Conservation (phyloP, 257 asterid species). For the Leonotis leonurus region DNA sequence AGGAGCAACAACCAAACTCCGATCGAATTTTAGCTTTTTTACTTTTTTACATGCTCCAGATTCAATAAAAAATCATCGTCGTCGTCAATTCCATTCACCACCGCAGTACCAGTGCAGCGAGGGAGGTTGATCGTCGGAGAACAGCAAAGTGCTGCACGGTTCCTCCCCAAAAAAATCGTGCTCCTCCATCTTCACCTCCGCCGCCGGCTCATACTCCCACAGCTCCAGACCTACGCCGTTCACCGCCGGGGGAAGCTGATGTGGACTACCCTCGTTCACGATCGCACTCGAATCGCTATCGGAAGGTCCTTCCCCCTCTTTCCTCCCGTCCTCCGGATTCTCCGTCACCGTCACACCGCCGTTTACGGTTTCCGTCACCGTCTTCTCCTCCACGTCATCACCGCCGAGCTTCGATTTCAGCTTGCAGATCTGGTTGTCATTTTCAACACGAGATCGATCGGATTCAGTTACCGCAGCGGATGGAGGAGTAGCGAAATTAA, state of each 20-base stretch:
- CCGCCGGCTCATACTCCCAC: too few species aligned
- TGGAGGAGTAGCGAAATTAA: too few species aligned
- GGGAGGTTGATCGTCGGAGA: constrained; percentile 82
- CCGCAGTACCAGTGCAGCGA: constrained; percentile 68
- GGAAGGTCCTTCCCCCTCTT: constrained; percentile 48
- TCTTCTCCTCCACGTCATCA: too few species aligned
- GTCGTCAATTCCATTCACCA: constrained; percentile 66
- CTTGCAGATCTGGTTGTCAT: constrained; percentile 47
- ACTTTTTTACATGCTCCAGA: constrained; percentile 2
- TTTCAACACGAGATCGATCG: too few species aligned
- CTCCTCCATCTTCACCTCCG: constrained; percentile 81
- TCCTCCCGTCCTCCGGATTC: constrained; percentile 12
- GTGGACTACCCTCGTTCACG: constrained; percentile 73
- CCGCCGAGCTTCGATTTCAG: constrained; percentile 49
- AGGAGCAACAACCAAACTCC: not conserved
- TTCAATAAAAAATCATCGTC: constrained; percentile 37
- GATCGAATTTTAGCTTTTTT: not conserved
- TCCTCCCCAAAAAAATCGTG: constrained; percentile 79
- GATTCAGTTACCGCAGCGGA: too few species aligned
- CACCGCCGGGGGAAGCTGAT: too few species aligned
- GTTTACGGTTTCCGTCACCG: not conserved
- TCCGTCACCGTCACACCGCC: not conserved
- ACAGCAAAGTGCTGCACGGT: constrained; percentile 62
- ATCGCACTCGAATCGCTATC: constrained; percentile 84
- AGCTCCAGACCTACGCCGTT: too few species aligned